These are phyloP conservation scores for Diplodia mutila DNA, from an alignment of 2,329 filamentous ascomycete species.

Conservation along the genomic window DNA sequence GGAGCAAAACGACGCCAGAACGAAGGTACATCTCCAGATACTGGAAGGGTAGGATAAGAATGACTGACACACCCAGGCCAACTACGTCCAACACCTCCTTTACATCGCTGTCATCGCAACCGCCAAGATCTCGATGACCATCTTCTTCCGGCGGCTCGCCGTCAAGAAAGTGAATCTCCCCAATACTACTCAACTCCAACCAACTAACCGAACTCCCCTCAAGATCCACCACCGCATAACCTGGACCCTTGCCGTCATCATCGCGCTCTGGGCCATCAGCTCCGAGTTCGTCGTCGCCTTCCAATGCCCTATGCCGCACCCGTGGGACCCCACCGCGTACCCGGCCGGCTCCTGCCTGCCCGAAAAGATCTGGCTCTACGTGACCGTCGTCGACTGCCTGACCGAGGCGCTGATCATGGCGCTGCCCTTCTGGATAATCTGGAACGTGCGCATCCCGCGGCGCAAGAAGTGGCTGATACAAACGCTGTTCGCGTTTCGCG, in stretches of 20 bases:
- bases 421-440: slow-evolving; percentile 9
- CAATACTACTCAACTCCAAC: background rate
- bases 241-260: background rate
- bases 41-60: background rate
- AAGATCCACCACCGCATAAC: background rate
- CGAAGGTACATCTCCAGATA: background rate
- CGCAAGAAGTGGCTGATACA: background rate
- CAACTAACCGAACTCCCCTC: background rate
- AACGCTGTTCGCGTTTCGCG: background rate
- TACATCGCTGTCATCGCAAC: slow-evolving; percentile 9
- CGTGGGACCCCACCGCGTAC: slow-evolving; percentile 3
- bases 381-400: slow-evolving; percentile 3
- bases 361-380: slow-evolving; percentile 6
- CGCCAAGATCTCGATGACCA: slow-evolving; percentile 1
- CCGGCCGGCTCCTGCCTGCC: slow-evolving; percentile 7
- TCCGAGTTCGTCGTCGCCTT: background rate
- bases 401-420: slow-evolving; percentile 9
- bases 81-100: slow-evolving; percentile 6
- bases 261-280: background rate
- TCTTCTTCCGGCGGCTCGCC: slow-evolving; percentile 13
- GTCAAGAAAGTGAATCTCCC: background rate
- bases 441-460: background rate
- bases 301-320: slow-evolving; percentile 6
- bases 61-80: background rate
- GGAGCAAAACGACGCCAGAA: background rate